Evolutionary conservation across 495 filamentous ascomycete genomes (phyloP), one percentile per base, ranked within the genome.

Genomic region (Hypoxylon intermedium): DNA sequence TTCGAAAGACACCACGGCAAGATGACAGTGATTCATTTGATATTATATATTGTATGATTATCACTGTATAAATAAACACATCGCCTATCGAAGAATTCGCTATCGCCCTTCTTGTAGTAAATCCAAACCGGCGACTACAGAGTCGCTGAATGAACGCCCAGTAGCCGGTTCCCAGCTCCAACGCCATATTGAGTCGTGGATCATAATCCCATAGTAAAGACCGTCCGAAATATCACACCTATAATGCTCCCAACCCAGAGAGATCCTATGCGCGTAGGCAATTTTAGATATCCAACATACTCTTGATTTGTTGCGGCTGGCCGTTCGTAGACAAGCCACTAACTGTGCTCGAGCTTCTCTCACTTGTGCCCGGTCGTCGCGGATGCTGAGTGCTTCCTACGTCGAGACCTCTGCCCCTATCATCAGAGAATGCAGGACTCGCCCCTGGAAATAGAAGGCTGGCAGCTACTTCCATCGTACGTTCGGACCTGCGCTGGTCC

Each of bases 251-350:
- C 43, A 16, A 52, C 9, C 13, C 33, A n/a, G n/a, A n/a, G n/a
- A n/a, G n/a, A n/a, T n/a, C n/a, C 33, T 9, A 45, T 51, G 12
- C 15, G n/a, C 30, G 9, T 9, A 11, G 7, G 13, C 1, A 19
- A 41, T 15, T 21, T 77, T 65, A 85, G 5, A 86, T 63, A 74
- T 86, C 83, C 60, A 86, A 63, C 83, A 86, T 86, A 58, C 82
- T 84, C 67, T 72, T 75, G 11, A 85, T 73, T 61, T 77, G 73
- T 67, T 81, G 77, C 20, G 79, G 81, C 45, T 74, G 71, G 18
- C 56, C 69, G 9, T 51, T 70, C 5, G 71, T 74, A 24, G 74
- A 78, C 2, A 62, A 24, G 6, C 53, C 51, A 18, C 77, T 75
- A 18, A 30, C 58, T 0, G 66, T 68, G 30, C 75, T 78, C 0